Conservation (phyloP, 352 stramenopile genomes). For the Stephanocyclus meneghinianus region DNA sequence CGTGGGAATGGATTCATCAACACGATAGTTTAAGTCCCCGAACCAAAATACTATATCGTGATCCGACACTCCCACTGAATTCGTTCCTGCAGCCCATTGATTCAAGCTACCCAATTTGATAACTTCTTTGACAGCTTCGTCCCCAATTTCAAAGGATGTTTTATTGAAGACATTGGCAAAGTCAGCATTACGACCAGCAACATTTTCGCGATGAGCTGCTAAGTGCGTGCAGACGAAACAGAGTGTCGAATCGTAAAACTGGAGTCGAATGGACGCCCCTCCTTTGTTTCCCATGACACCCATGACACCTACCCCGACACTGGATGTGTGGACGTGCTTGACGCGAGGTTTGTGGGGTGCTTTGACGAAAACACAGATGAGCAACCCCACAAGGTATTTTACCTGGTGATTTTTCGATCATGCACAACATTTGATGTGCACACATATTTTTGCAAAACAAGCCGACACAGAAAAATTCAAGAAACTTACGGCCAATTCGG, state of each 20-base stretch:
- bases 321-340: constrained; percentile 88
- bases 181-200: constrained; percentile 94
- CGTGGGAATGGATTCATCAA: constrained; percentile 83
- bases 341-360: constrained; percentile 77
- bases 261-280: constrained; percentile 91
- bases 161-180: constrained; percentile 98
- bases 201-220: constrained; percentile 97
- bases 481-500: constrained; percentile 34
- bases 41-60: constrained; percentile 99
- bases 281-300: constrained; percentile 99
- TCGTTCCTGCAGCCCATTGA: constrained; percentile 68
- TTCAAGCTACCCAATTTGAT: constrained; percentile 75
- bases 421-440: background rate
- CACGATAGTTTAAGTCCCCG: constrained; percentile 89
- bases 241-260: constrained; percentile 95
- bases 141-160: constrained; percentile 88
- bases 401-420: constrained; percentile 57
- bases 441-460: background rate
- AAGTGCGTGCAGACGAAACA: constrained; percentile 99
- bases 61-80: constrained; percentile 86
- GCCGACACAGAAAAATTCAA: background rate
- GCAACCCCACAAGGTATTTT: constrained; percentile 95
- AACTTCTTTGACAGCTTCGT: constrained; percentile 73
- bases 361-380: constrained; percentile 95
- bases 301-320: constrained; percentile 96